These are phyloP conservation scores for Rhodotorula sp. DNA, from an alignment of 1,284 basidiomycete species.

Conservation along the genomic window DNA sequence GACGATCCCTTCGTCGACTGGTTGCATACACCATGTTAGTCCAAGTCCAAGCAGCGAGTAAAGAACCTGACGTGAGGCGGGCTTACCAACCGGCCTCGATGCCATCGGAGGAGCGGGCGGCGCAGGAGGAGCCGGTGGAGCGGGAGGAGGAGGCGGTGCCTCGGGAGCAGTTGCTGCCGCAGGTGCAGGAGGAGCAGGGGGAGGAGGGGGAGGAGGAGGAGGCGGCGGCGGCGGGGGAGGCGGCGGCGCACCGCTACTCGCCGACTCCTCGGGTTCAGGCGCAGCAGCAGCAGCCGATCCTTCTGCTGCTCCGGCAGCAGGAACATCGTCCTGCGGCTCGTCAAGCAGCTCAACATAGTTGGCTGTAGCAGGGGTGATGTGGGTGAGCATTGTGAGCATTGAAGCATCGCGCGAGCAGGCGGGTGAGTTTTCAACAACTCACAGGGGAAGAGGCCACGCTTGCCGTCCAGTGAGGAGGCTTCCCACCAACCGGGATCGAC, in stretches of 20 bases:
- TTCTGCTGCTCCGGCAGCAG: background rate
- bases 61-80: slow-evolving; percentile 37
- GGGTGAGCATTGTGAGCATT: background rate
- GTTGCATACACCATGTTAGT: background rate
- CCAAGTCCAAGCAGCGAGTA: background rate
- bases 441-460: slow-evolving; percentile 74
- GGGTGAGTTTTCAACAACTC: slow-evolving; percentile 38
- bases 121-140: slow-evolving; percentile 53
- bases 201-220: slow-evolving; percentile 32
- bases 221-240: slow-evolving; percentile 43
- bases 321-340: slow-evolving; percentile 38
- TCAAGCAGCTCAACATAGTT: slow-evolving; percentile 75
- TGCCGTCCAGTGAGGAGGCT: slow-evolving; percentile 65
- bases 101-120: slow-evolving; percentile 54
- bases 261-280: background rate
- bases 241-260: slow-evolving; percentile 31
- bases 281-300: slow-evolving; percentile 41
- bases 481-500: slow-evolving; percentile 81
- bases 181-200: slow-evolving; percentile 36
- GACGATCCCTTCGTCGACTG: slow-evolving; percentile 52
- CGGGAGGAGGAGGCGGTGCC: slow-evolving; percentile 47
- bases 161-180: slow-evolving; percentile 44
- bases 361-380: slow-evolving; percentile 51
- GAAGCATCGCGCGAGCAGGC: background rate
- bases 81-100: slow-evolving; percentile 48